phyloP scores from a whole-genome alignment of 768 basidiomycete genomes.

The Naematelia encephala region DNA sequence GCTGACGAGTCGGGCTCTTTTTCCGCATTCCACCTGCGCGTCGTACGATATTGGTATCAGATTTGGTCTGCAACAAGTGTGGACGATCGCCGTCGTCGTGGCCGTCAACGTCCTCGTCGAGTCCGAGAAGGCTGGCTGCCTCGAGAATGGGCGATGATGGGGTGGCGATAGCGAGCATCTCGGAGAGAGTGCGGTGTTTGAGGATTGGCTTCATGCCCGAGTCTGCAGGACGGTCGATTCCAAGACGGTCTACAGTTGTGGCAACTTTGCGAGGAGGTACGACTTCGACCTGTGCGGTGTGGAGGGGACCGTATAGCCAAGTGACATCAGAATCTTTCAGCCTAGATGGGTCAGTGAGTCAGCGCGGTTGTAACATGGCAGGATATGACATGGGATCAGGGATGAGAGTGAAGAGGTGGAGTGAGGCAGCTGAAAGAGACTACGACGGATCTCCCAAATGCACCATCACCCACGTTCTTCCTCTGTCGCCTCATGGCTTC shows the following conservation, averaged over 20 bases:
- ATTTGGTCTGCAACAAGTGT: constrained; percentile 73
- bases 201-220: constrained; percentile 74
- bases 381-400: not conserved
- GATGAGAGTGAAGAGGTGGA: not conserved
- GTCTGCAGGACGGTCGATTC: constrained; percentile 51
- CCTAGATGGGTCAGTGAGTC: constrained; percentile 56
- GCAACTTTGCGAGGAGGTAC: constrained; percentile 63
- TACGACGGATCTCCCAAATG: not conserved
- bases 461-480: not conserved
- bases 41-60: constrained; percentile 71
- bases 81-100: constrained; percentile 60
- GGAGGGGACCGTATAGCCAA: constrained; percentile 96
- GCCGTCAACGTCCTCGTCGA: constrained; percentile 55
- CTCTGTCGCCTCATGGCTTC: not conserved
- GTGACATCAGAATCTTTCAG: constrained; percentile 99
- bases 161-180: constrained; percentile 76
- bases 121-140: constrained; percentile 33
- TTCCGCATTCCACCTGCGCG: constrained; percentile 57
- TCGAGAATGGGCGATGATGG: constrained; percentile 64
- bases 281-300: constrained; percentile 79
- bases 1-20: constrained; percentile 66
- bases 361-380: not conserved
- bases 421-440: not conserved
- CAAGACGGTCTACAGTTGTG: constrained; percentile 57
- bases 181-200: constrained; percentile 87